A percentile compares a stretch with the other conserved stretches of the same genome.
Conservation (phyloP, 768 basidiomycete genomes). For the Rhizopogon roseolus region DNA sequence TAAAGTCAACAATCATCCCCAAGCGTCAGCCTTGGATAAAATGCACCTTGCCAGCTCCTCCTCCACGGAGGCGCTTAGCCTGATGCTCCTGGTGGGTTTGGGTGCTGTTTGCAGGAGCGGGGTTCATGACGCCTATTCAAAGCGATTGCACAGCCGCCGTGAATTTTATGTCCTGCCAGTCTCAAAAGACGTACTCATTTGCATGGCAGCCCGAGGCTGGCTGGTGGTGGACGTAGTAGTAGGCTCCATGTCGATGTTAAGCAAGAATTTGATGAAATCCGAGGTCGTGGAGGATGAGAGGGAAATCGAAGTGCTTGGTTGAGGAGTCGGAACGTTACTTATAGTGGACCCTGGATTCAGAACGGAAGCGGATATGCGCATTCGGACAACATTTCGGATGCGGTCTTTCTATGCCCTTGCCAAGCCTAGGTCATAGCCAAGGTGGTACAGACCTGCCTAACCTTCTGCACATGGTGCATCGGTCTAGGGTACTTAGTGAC, state of each 20-base stretch:
- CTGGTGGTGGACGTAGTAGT: slow-evolving; percentile 31
- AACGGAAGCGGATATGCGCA: too few species aligned
- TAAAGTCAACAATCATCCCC: not conserved
- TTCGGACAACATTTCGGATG: too few species aligned
- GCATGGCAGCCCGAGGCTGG: slow-evolving; percentile 56
- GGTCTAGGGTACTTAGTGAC: too few species aligned
- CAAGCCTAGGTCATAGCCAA: too few species aligned
- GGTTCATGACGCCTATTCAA: slow-evolving; percentile 41
- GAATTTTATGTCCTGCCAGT: not conserved
- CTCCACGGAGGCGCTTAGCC: slow-evolving; percentile 62
- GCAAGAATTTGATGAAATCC: slow-evolving; percentile 15
- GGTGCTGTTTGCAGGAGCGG: slow-evolving; percentile 30
- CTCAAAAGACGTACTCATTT: slow-evolving; percentile 51
- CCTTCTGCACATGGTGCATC: too few species aligned
- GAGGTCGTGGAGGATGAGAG: too few species aligned
- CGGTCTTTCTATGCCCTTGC: too few species aligned
- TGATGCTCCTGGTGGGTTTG: slow-evolving; percentile 38
- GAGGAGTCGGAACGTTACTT: too few species aligned
- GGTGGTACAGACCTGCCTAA: too few species aligned
- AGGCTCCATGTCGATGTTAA: slow-evolving; percentile 25
- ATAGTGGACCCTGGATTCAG: too few species aligned
- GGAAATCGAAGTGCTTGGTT: too few species aligned
- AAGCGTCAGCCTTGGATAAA: not conserved
- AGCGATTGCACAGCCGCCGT: not conserved
- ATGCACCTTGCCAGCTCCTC: slow-evolving; percentile 61